Evolutionary conservation across 1,284 basidiomycete species (phyloP).

Genomic region (Sutorius eximius): DNA sequence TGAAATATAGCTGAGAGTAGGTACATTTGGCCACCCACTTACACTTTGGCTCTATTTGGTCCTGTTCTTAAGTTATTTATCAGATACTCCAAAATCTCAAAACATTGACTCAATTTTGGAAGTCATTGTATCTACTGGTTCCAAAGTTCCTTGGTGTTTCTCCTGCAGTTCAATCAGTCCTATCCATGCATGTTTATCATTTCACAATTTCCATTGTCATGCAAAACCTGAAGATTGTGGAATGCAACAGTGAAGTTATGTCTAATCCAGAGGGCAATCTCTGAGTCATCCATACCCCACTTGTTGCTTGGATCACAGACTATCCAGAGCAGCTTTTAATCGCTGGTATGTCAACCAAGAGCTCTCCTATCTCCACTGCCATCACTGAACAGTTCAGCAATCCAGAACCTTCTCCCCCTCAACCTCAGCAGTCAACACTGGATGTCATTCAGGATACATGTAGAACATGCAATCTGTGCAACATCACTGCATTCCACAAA

Average conservation of each 20-base stretch:
- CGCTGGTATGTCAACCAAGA: background rate
- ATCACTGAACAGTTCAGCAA: conserved; percentile 8
- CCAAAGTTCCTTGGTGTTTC: conserved; percentile 10
- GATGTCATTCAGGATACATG: background rate
- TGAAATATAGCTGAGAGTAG: no score
- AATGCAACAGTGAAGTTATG: background rate
- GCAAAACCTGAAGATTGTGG: conserved; percentile 5
- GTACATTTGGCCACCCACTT: no score
- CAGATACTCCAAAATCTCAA: no score
- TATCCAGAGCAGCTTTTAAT: background rate
- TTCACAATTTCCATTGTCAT: conserved; percentile 1
- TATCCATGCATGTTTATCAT: conserved; percentile 8
- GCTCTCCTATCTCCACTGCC: conserved; percentile 7
- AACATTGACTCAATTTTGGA: no score
- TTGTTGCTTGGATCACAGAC: background rate
- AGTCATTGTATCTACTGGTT: no score
- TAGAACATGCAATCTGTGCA: background rate
- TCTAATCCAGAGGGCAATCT: background rate
- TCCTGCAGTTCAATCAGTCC: background rate
- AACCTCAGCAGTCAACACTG: background rate
- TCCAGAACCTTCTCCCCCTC: background rate
- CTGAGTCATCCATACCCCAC: background rate
- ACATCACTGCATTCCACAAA: conserved; percentile 10
- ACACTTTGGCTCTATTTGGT: no score
- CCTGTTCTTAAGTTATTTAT: no score